phyloP scores from a whole-genome alignment of 192 early-diverging fungal genomes.

The Entomortierella chlamydospora region DNA sequence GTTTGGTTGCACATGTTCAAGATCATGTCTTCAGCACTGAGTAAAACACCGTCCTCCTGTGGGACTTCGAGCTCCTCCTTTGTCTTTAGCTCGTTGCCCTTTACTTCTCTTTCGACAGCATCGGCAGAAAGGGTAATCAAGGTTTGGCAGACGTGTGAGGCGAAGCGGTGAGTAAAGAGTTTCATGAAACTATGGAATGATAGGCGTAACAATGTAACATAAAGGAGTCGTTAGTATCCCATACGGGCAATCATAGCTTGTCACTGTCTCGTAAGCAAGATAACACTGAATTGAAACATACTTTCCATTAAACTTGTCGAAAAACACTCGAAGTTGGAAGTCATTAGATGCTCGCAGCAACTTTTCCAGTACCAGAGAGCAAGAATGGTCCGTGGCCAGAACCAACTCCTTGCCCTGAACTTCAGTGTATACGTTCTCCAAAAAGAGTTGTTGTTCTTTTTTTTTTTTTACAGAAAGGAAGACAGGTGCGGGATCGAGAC shows the following conservation, averaged over 20 bases:
- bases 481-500: no score
- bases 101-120: slow-evolving; percentile 80
- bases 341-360: slow-evolving; percentile 76
- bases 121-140: slow-evolving; percentile 77
- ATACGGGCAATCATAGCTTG: background rate
- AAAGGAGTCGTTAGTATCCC: background rate
- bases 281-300: slow-evolving; percentile 37
- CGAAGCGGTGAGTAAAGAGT: slow-evolving; percentile 86
- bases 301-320: slow-evolving; percentile 68
- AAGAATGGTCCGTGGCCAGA: slow-evolving; percentile 79
- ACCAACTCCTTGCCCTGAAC: slow-evolving; percentile 79
- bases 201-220: background rate
- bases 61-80: slow-evolving; percentile 34
- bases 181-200: slow-evolving; percentile 55
- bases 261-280: background rate
- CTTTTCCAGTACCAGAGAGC: slow-evolving; percentile 86
- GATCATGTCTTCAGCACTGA: slow-evolving; percentile 75
- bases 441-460: slow-evolving; percentile 72
- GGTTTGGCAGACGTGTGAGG: slow-evolving; percentile 90
- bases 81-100: slow-evolving; percentile 52
- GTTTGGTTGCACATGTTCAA: slow-evolving; percentile 66
- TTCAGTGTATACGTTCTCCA: slow-evolving; percentile 82
- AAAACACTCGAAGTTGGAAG: slow-evolving; percentile 79
- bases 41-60: slow-evolving; percentile 63
- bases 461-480: slow-evolving; percentile 1